Evolutionary conservation across 345 rosid genomes (phyloP).

Genomic region (Salix exigua): DNA sequence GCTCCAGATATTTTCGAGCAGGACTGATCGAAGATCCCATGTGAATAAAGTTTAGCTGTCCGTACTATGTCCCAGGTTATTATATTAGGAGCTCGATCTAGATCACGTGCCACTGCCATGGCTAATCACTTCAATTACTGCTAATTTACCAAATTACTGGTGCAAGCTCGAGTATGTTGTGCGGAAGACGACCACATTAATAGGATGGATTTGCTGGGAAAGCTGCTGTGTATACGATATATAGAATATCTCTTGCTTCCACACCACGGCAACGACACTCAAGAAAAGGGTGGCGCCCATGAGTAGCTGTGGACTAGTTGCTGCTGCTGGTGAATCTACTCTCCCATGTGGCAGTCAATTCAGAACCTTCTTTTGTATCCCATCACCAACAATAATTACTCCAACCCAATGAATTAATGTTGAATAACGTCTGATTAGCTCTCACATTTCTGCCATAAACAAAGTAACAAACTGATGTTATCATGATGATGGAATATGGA

Average conservation of each 20-base stretch:
- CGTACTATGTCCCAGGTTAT: background rate
- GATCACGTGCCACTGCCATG: background rate
- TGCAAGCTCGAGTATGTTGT: background rate
- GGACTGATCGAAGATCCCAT: background rate
- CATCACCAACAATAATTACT: background rate
- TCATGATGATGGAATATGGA: background rate
- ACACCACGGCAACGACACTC: background rate
- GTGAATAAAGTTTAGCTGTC: background rate
- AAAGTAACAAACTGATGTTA: background rate
- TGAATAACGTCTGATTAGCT: background rate
- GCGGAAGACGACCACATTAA: background rate
- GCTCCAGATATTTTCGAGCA: background rate
- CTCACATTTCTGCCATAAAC: constrained; percentile 9
- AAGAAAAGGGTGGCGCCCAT: background rate
- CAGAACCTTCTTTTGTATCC: background rate
- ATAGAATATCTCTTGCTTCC: background rate
- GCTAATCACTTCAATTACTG: background rate
- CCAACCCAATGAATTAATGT: background rate
- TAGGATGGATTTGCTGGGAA: background rate
- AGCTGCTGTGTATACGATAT: background rate
- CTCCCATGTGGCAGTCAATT: background rate
- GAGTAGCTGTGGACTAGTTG: background rate
- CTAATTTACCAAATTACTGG: background rate
- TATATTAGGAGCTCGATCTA: background rate
- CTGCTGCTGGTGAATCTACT: background rate